These are phyloP conservation scores for Cutaneotrichosporon arboriforme DNA, from an alignment of 1,284 basidiomycete species.

Conservation along the genomic window DNA sequence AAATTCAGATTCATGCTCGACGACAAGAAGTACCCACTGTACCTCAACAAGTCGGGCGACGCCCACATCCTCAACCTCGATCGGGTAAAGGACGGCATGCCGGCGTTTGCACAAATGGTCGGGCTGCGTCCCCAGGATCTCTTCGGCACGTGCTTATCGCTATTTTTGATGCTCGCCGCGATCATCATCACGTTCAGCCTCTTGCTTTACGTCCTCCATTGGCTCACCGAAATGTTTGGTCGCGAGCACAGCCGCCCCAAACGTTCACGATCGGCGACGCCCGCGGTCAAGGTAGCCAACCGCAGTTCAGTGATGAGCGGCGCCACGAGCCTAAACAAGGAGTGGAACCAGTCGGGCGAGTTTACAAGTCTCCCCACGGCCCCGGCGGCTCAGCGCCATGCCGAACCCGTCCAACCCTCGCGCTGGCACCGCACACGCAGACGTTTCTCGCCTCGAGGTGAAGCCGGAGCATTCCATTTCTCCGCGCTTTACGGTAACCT, in stretches of 20 bases:
- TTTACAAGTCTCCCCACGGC: conserved; percentile 7
- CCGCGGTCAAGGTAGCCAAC: neutral
- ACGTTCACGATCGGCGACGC: neutral
- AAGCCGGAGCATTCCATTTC: conserved; percentile 48
- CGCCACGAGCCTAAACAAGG: conserved; percentile 5
- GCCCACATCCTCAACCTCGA: conserved; percentile 46
- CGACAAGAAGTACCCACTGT: conserved; percentile 68
- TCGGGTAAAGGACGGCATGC: conserved; percentile 55
- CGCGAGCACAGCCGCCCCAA: conserved; percentile 6
- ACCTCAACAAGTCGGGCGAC: conserved; percentile 59
- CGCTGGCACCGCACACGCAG: conserved; percentile 36
- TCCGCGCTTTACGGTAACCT: conserved; percentile 65
- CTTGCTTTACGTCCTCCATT: conserved; percentile 66
- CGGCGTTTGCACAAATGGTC: conserved; percentile 70
- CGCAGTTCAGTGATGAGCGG: conserved; percentile 9
- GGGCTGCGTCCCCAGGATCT: conserved; percentile 77
- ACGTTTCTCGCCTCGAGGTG: conserved; percentile 45
- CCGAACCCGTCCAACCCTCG: neutral
- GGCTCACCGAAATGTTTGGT: conserved; percentile 28
- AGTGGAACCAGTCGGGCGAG: conserved; percentile 16
- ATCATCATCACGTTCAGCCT: conserved; percentile 64
- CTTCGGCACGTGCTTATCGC: conserved; percentile 72
- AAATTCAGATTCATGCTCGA: conserved; percentile 63
- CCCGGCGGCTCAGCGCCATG: neutral
- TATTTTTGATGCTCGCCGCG: conserved; percentile 76